Conservation (phyloP, 31 red algal genomes). For the Endocladia muricata region DNA sequence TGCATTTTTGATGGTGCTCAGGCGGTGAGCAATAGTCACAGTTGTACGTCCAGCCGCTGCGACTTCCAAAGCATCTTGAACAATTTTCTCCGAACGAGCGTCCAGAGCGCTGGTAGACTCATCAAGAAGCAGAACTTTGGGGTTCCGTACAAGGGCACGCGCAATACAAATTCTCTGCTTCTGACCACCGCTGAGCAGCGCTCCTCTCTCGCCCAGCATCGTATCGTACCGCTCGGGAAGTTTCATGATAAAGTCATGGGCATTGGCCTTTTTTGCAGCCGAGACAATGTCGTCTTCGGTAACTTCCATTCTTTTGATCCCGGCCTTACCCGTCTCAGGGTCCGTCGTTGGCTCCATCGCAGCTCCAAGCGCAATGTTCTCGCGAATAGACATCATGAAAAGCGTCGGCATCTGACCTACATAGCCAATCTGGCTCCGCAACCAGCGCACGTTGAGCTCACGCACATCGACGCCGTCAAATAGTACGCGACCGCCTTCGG, state of each 20-base stretch:
- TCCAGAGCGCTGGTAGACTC: constrained; percentile 93
- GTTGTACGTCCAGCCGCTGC: constrained; percentile 63
- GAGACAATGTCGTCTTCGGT: constrained; percentile 70
- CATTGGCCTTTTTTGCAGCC: constrained; percentile 77
- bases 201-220: constrained; percentile 80
- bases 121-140: constrained; percentile 86
- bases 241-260: constrained; percentile 83
- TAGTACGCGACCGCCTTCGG: constrained; percentile 50
- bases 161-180: constrained; percentile 94
- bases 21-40: constrained; percentile 84
- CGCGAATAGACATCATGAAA: constrained; percentile 69
- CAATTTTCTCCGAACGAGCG: constrained; percentile 62
- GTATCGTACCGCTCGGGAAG: constrained; percentile 85
- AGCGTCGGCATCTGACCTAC: constrained; percentile 78
- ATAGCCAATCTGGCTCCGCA: constrained; percentile 67
- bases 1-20: constrained; percentile 72
- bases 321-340: constrained; percentile 24
- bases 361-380: constrained; percentile 88
- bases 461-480: constrained; percentile 62
- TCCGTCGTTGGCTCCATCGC: constrained; percentile 36
- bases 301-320: constrained; percentile 36
- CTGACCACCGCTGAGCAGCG: constrained; percentile 82
- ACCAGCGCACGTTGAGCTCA: constrained; percentile 35
- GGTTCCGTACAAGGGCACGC: constrained; percentile 72
- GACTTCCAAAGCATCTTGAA: constrained; percentile 69